Conservation (phyloP, 108 stramenopile genomes). For the Stephanodiscus minutulus region DNA sequence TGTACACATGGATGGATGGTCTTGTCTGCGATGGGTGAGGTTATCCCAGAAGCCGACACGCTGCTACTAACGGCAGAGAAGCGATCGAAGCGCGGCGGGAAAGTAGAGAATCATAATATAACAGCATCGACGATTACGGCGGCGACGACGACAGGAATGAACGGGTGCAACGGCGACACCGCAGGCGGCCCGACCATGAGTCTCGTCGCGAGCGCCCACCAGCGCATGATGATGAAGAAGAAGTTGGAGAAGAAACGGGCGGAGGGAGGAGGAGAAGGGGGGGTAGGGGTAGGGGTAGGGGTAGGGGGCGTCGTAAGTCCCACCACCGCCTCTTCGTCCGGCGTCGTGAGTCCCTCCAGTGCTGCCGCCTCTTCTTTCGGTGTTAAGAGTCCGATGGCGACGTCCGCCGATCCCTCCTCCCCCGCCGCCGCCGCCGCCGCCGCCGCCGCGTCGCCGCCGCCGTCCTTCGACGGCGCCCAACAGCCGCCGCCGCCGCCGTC, state of each 20-base stretch:
- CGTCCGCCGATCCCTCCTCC: neutral
- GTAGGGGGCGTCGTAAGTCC: neutral
- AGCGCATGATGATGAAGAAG: slow-evolving; percentile 49
- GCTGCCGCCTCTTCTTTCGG: neutral
- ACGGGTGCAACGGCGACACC: too few relatives aligned
- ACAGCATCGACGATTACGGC: neutral
- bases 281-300: neutral
- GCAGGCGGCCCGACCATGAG: slow-evolving; percentile 35
- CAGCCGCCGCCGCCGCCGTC: neutral
- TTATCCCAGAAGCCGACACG: too few relatives aligned
- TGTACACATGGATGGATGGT: too few relatives aligned
- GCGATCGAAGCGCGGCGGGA: neutral
- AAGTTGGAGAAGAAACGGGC: neutral
- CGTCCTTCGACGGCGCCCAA: neutral
- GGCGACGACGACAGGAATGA: neutral
- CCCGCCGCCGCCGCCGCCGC: neutral
- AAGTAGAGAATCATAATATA: neutral
- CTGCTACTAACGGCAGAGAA: too few relatives aligned
- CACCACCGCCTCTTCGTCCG: neutral
- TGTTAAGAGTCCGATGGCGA: too few relatives aligned
- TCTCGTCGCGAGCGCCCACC: slow-evolving; percentile 44
- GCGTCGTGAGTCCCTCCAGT: neutral
- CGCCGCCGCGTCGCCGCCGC: neutral
- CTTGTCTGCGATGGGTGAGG: too few relatives aligned
- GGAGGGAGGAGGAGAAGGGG: neutral